phyloP scores from a whole-genome alignment of 1,284 basidiomycete genomes.

The Golubevia pallescens region DNA sequence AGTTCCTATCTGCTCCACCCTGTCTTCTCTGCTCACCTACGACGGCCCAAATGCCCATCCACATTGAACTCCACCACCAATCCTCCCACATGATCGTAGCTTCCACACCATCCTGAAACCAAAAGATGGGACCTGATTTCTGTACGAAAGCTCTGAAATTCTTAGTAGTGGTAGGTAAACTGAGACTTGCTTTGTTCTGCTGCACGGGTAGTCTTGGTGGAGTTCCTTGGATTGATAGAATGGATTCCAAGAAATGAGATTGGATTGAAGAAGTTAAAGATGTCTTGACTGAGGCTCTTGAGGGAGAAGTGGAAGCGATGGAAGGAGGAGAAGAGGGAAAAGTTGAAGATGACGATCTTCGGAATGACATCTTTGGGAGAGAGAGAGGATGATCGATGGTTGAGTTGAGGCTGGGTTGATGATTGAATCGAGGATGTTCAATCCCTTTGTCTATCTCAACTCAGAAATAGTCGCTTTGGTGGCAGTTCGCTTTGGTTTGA shows the following conservation, averaged over 20 bases:
- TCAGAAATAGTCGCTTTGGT: too few relatives aligned
- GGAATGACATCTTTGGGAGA: too few relatives aligned
- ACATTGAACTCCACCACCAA: conserved; percentile 54
- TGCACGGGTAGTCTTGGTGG: conserved; percentile 48
- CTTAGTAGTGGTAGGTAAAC: conserved; percentile 49
- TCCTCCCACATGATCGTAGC: conserved; percentile 61
- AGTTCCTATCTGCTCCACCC: background rate
- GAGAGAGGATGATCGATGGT: too few relatives aligned
- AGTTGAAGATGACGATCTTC: too few relatives aligned
- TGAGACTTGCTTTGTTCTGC: conserved; percentile 52
- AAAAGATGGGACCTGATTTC: conserved; percentile 58
- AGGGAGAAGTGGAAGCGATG: too few relatives aligned
- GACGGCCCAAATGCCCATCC: conserved; percentile 61
- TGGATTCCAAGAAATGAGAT: conserved; percentile 26
- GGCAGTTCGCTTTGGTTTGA: too few relatives aligned
- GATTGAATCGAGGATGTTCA: too few relatives aligned
- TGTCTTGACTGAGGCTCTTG: too few relatives aligned
- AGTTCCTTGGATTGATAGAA: conserved; percentile 38
- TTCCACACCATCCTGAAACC: conserved; percentile 58
- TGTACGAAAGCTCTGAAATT: conserved; percentile 63
- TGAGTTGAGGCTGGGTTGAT: too few relatives aligned
- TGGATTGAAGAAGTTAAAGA: too few relatives aligned
- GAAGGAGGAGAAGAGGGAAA: too few relatives aligned
- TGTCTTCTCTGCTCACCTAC: conserved; percentile 11
- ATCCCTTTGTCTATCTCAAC: too few relatives aligned